Evolutionary conservation across 352 stramenopile genomes (phyloP), one percentile per base, ranked within the genome.

Genomic region (Globisporangium canariense): DNA sequence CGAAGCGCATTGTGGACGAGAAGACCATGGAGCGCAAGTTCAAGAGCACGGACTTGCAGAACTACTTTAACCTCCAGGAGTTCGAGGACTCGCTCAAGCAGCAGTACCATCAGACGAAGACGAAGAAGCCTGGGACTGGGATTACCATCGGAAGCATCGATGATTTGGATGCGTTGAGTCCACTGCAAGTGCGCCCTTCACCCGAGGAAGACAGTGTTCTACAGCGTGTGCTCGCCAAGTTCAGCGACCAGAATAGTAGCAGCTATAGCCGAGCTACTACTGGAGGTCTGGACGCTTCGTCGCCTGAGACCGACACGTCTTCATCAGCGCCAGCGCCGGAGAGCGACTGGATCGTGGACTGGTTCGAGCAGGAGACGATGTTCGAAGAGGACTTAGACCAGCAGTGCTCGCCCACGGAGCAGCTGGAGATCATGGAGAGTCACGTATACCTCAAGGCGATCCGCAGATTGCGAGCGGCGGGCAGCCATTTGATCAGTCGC

Each of bases 341-440:
- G 1, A 47, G 66, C 16, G 58, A 58, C 28, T 91, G 82, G 58
- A 88, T 93, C 54, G 70, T 93, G 34, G 87, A 93, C 53, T 93
- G 84, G 79, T 95, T 93, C 32, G 87, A 95, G 73, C 87, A 95
- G 74, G 87, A 95, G 64, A 94, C 85, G 4, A 95, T 95, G 87
- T 95, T 95, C 62, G 87, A 95, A 78, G 87, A 95, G 74, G 84
- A 91, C 34, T 50, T 93, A 59, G 83, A 95, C 66, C 81, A 93
- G 64, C 77, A 89, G 58, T 93, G 85, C 66, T 78, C 83, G 10
- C 78, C 67, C 20, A 62, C 63, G 13, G 87, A 95, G 62, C 83
- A 93, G 49, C 73, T 87, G 58, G 85, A 94, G 56, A 84, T 91
- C 64, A 73, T 89, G 65, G 80, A 89, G 40, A 83, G 67, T 43